phyloP scores from a whole-genome alignment of 106 monocot genomes.

The Dendrobium officinale region DNA sequence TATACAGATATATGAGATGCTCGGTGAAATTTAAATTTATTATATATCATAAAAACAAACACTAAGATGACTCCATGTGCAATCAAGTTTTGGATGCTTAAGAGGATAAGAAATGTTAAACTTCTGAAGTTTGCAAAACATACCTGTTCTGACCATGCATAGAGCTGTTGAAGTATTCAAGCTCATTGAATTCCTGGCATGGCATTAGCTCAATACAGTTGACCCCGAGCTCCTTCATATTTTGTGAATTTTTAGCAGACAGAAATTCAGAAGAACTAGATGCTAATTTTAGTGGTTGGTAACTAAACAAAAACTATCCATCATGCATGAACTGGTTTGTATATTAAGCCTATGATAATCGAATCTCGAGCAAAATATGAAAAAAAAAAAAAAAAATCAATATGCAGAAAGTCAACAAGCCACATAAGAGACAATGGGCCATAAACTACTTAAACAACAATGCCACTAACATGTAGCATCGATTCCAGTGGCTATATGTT shows the following conservation, averaged over 20 bases:
- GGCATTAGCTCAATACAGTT: constrained; percentile 95
- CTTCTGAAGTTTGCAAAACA: neutral
- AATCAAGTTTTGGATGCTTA: neutral
- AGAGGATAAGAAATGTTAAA: neutral
- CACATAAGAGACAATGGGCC: neutral
- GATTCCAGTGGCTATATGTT: neutral
- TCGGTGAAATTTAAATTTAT: neutral
- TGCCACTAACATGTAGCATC: neutral
- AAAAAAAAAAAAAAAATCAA: neutral
- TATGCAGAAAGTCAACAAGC: neutral
- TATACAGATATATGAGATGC: neutral
- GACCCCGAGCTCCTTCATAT: constrained; percentile 70
- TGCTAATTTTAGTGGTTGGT: neutral
- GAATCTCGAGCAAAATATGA: neutral
- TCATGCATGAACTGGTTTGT: neutral
- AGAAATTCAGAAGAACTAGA: neutral
- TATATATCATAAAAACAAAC: neutral
- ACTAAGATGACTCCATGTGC: neutral
- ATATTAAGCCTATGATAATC: neutral
- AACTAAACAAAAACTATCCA: neutral
- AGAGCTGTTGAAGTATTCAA: constrained; percentile 56
- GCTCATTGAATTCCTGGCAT: constrained; percentile 91
- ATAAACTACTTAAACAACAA: neutral
- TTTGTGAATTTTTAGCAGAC: neutral
- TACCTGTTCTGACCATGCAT: constrained; percentile 50